Base-by-base conservation (phyloP, 768 basidiomycete genomes). In the Tulasnella sp. region DNA sequence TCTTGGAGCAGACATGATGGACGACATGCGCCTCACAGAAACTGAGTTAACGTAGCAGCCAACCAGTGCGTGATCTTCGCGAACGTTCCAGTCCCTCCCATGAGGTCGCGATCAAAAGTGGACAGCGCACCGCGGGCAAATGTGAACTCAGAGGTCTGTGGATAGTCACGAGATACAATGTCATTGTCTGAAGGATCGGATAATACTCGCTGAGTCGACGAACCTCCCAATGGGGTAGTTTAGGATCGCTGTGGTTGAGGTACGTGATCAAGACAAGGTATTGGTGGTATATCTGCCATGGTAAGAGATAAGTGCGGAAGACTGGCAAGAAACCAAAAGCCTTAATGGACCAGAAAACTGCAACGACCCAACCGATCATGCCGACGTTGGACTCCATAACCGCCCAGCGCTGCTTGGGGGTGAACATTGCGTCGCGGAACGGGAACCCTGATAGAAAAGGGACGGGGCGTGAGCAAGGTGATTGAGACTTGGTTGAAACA, bases 71-170 rank as follows among this genome's bases (percentile, higher is more conserved):
- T 38, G 34, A 38, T 15, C 15, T 38, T 38, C 34, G 34, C 34
- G 34, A 38, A 38, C 34, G 34, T 38, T 5, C 34, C 15, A 15
- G 5, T 15, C 34, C 34, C 34, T 38, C 34, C 34, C 34, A 38
- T 38, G 34, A 38, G 15, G 15, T 38, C 34, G 7, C 34, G 34
- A 38, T 38, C 34, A 15, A 38, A 38, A 5, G 95, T 99, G 52
- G 88, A 75, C 53, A 98, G 82, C 13, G 95, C 95, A 61, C 95
- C 95, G 65, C 92, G 88, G 45, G 85, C 77, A 79, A 98, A 99
- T 42, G 85, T 93, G 78, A 95, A 97, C 68, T 87, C 85, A 34
- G 81, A 69, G 13, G 84, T 81, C 64, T 88, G 87, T n/a, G n/a
- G 78, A n/a, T n/a, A n/a, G n/a, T n/a, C n/a, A n/a, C n/a, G n/a